These are phyloP conservation scores for Saccharomyces hybrid DNA, from an alignment of 1,139 yeast genomes.

Conservation along the genomic window DNA sequence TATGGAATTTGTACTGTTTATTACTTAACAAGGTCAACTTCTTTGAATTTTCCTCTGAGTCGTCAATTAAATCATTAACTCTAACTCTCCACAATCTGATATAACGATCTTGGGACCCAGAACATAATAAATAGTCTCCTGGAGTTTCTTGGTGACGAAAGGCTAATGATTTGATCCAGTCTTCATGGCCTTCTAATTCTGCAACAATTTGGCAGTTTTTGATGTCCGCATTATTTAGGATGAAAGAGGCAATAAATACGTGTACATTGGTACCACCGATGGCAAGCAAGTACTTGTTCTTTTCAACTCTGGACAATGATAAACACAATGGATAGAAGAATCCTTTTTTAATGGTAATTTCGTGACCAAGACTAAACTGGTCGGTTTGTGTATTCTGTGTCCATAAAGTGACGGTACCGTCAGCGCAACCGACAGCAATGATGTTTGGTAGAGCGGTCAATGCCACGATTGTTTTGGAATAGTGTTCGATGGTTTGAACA, in stretches of 20 bases:
- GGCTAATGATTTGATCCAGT: constrained; percentile 78
- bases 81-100: constrained; percentile 77
- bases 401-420: constrained; percentile 55
- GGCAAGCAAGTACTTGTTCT: constrained; percentile 46
- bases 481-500: constrained; percentile 35
- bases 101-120: constrained; percentile 85
- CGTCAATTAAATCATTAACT: constrained; percentile 49
- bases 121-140: constrained; percentile 57
- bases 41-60: constrained; percentile 46
- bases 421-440: constrained; percentile 59
- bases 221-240: constrained; percentile 17
- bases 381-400: constrained; percentile 12
- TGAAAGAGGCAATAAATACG: constrained; percentile 49
- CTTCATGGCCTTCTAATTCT: constrained; percentile 77
- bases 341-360: constrained; percentile 34
- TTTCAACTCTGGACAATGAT: constrained; percentile 41
- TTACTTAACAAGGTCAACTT: constrained; percentile 50
- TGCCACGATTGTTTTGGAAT: constrained; percentile 45
- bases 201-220: constrained; percentile 38
- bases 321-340: constrained; percentile 62
- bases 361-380: constrained; percentile 30
- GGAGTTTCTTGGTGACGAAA: constrained; percentile 43
- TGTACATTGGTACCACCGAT: constrained; percentile 69
- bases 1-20: constrained; percentile 52
- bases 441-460: constrained; percentile 32